Evolutionary conservation across 495 filamentous ascomycete genomes (phyloP).

Genomic region (Tuber indicum): DNA sequence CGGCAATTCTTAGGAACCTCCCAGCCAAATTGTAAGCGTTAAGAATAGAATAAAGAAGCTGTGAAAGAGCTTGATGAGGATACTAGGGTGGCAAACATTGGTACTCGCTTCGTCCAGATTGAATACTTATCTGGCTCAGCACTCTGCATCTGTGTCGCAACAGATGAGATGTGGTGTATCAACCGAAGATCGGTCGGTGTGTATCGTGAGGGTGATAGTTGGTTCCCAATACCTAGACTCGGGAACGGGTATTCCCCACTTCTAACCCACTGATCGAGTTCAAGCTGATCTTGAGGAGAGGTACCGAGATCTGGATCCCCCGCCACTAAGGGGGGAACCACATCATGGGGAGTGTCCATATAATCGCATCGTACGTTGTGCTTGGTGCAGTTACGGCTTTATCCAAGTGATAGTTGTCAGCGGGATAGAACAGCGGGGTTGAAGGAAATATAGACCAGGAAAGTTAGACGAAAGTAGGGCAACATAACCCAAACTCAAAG

Average conservation of each 20-base stretch:
- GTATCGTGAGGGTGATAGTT: constrained; percentile 58
- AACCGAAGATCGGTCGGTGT: constrained; percentile 73
- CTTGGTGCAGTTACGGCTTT: constrained; percentile 93
- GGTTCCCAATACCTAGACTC: constrained; percentile 63
- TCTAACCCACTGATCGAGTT: constrained; percentile 73
- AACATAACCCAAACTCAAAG: constrained; percentile 10
- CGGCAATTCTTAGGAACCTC: constrained; percentile 79
- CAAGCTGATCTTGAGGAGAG: constrained; percentile 53
- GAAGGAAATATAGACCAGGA: constrained; percentile 22
- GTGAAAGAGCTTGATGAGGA: constrained; percentile 7
- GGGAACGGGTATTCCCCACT: constrained; percentile 85
- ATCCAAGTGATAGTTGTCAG: constrained; percentile 39
- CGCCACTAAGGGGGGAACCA: constrained; percentile 61
- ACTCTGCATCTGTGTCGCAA: constrained; percentile 72
- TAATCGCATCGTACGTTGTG: constrained; percentile 98
- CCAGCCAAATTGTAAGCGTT: constrained; percentile 31
- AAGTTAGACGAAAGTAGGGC: constrained; percentile 16
- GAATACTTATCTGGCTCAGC: constrained; percentile 73
- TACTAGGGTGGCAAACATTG: constrained; percentile 55
- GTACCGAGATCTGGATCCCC: constrained; percentile 74
- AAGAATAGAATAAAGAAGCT: constrained; percentile 42
- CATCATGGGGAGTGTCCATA: constrained; percentile 67
- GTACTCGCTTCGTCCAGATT: constrained; percentile 86
- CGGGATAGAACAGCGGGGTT: constrained; percentile 8
- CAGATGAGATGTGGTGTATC: constrained; percentile 82